Base-by-base conservation (phyloP, 1,284 basidiomycete genomes). In the Cerrena zonata region DNA sequence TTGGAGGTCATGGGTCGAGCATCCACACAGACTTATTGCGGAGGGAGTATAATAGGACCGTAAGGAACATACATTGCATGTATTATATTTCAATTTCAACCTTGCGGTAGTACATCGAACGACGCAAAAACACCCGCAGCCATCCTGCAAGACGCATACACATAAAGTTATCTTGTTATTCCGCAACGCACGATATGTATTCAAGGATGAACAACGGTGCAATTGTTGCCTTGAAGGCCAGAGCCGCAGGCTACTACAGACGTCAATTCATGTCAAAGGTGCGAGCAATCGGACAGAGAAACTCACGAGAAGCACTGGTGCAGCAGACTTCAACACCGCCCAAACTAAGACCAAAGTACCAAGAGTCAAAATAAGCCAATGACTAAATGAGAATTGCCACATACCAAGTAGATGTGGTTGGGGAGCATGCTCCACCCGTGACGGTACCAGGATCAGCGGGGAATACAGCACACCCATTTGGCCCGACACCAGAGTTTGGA, bases 1-100 rank as follows among this genome's bases (percentile, higher is more conserved):
- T 41, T 96, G 94, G 92, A 86, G 93, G 59, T 73, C 70, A 19
- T 91, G 84, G 70, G 84, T 94, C 25, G 92, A 95, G 70, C 69
- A 75, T 21, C 94, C 94, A 1, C 82, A 80, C 66, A 73, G 86
- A 61, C 63, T 91, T 58, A 76, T 92, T 57, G 87, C 72, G 2
- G 80, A 84, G 49, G 76, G 78, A 2, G 65, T 84, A 22, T 85
- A 61, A 42, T 40, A 34, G 15, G 15, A 7, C 15, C 7, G 7
- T 15, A 34, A 15, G 15, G 7, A 34, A 34, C 15, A 15, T 34
- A 7, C 15, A 7, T 34, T 34, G 30, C 15, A 15, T 34, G 15
- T 34, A 34, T 34, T 34, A 15, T 34, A 34, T 15, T 34, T 7
- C 30, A 7, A 7, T 34, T 34, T 7, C 15, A 7, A 34, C 30